phyloP scores from a whole-genome alignment of 73 alveolate species.

The Breviolum minutum region DNA sequence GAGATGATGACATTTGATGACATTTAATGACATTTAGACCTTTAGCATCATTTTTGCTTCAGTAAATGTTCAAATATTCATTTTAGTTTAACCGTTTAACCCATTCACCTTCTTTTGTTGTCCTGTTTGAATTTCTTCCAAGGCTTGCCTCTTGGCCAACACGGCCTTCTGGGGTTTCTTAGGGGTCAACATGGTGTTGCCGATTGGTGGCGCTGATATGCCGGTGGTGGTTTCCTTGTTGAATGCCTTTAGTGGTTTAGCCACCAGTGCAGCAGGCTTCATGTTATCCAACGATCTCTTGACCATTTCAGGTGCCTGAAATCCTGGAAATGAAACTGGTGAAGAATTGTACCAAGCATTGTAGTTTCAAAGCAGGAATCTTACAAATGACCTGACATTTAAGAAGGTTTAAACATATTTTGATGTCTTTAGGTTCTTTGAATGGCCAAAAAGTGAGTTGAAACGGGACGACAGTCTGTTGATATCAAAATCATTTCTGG shows the following conservation, averaged over 20 bases:
- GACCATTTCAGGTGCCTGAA: slow-evolving; percentile 96
- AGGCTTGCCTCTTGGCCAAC: slow-evolving; percentile 87
- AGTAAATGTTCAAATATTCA: too few species aligned
- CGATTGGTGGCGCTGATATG: slow-evolving; percentile 99
- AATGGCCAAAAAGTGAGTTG: background rate
- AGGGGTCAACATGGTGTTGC: slow-evolving; percentile 96
- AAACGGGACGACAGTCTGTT: too few species aligned
- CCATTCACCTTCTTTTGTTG: background rate
- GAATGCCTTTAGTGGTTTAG: slow-evolving; percentile 97
- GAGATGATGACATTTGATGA: too few species aligned
- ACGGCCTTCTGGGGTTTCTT: slow-evolving; percentile 96
- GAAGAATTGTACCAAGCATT: background rate
- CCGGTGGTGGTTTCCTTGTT: slow-evolving; percentile 98
- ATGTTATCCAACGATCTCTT: slow-evolving; percentile 96
- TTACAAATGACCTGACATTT: too few species aligned
- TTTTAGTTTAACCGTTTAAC: background rate
- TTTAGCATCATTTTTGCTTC: background rate
- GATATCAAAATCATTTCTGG: too few species aligned
- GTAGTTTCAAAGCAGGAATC: too few species aligned
- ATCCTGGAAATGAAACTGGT: too few species aligned
- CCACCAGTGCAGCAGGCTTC: slow-evolving; percentile 97
- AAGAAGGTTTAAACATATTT: background rate
- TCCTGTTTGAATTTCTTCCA: slow-evolving; percentile 79
- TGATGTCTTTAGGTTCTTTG: background rate
- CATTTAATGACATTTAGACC: too few species aligned